Evolutionary conservation across 768 basidiomycete species (phyloP), one percentile per base, ranked within the genome.

Genomic region (Lactarius trivialis): DNA sequence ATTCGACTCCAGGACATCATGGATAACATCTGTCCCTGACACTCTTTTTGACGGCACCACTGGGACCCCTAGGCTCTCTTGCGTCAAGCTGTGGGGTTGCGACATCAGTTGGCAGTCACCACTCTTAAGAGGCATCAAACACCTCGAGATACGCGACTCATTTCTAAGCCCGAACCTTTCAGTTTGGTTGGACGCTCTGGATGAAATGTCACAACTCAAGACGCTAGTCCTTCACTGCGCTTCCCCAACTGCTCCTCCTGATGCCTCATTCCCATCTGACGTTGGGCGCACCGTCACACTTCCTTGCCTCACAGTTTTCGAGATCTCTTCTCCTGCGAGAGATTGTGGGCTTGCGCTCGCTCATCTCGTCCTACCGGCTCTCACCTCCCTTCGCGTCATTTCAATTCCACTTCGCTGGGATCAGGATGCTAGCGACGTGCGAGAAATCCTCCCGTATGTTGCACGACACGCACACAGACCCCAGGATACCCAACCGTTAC

Each of bases 71-170:
- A 53, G 32, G 24, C 50, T 60, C 37, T 36, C 26, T 12, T 37
- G 39, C 28, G 12, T 60, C 21, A 26, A 43, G 19, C 34, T 60
- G 19, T 15, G 33, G 1, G 41, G 26, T 2, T 60, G 49, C 50
- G 50, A 60, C 49, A 52, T 60, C 24, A 24, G 26, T 24, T 53
- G 58, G 58, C 21, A n/a, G n/a, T 43, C 41, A 21, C 26, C 61
- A 21, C 54, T 62, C 33, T 34, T 65, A 9, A 58, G 45, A 24
- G 33, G 57, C 34, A 17, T 65, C 17, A 36, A 15, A n/a, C 26
- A 17, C 17, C 53, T 65, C 14, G 36, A 36, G 9, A 36, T 36
- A 36, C 14, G 12, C 5, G 1, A 36, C 3, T 7, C 53, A 26
- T 60, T 51, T 4, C 6, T 17, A 11, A 28, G 58, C 21, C 59